Evolutionary conservation across 2,329 filamentous ascomycete species (phyloP).

Genomic region (Daldinia eschscholtzii): DNA sequence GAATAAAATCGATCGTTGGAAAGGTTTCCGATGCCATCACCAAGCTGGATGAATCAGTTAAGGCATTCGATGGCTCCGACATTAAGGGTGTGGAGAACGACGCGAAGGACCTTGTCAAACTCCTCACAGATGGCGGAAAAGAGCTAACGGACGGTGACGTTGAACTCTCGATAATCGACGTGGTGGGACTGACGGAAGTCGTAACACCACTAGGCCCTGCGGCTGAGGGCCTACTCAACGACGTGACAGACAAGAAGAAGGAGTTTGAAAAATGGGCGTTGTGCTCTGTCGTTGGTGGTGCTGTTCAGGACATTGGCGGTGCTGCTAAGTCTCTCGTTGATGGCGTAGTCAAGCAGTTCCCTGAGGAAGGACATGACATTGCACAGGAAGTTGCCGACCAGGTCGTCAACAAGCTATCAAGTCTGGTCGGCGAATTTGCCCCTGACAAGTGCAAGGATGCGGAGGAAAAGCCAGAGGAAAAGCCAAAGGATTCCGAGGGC

Average conservation of each 20-base stretch:
- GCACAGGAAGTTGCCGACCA: slow-evolving; percentile 30
- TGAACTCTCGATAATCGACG: slow-evolving; percentile 37
- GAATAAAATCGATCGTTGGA: slow-evolving; percentile 44
- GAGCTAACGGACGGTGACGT: slow-evolving; percentile 28
- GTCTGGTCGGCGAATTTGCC: slow-evolving; percentile 37
- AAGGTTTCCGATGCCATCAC: slow-evolving; percentile 46
- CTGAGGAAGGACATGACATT: slow-evolving; percentile 32
- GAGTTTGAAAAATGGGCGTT: slow-evolving; percentile 42
- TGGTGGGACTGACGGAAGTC: slow-evolving; percentile 32
- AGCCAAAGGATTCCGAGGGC: background rate
- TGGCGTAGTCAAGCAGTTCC: slow-evolving; percentile 40
- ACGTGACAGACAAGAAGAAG: slow-evolving; percentile 44
- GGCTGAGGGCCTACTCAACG: slow-evolving; percentile 36
- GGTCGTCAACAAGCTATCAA: slow-evolving; percentile 36
- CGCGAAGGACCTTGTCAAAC: slow-evolving; percentile 43
- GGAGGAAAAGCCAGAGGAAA: slow-evolving; percentile 1
- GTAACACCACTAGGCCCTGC: slow-evolving; percentile 27
- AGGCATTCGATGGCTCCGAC: slow-evolving; percentile 48
- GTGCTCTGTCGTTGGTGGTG: slow-evolving; percentile 36
- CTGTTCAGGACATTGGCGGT: slow-evolving; percentile 32
- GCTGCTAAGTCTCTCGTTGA: slow-evolving; percentile 42
- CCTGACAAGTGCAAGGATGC: slow-evolving; percentile 38
- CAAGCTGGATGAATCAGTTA: slow-evolving; percentile 50
- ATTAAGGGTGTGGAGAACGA: slow-evolving; percentile 43
- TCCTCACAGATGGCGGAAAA: slow-evolving; percentile 42